Conservation (phyloP, 2,329 filamentous ascomycete genomes). For the Alternaria arborescens region DNA sequence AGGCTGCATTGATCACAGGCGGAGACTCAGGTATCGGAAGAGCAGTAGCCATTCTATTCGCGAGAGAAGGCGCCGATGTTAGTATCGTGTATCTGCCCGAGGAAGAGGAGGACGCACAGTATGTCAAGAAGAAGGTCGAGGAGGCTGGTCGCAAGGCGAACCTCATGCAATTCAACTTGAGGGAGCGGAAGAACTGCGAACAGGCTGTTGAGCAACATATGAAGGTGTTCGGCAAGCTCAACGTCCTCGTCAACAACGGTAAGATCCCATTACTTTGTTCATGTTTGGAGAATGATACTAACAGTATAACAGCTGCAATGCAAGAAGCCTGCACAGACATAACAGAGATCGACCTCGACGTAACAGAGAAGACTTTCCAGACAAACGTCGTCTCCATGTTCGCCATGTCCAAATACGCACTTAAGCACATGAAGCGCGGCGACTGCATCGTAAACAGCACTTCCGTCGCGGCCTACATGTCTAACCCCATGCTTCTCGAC, state of each 20-base stretch:
- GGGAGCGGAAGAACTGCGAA: constrained; percentile 70
- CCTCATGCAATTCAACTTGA: constrained; percentile 62
- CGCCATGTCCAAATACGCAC: constrained; percentile 76
- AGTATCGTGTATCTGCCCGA: constrained; percentile 76
- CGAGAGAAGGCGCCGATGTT: constrained; percentile 77
- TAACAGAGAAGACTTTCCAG: constrained; percentile 67
- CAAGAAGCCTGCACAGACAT: constrained; percentile 64
- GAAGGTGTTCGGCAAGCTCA: constrained; percentile 69
- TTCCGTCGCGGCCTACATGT: constrained; percentile 80
- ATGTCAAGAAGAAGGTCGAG: constrained; percentile 74
- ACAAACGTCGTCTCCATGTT: constrained; percentile 83
- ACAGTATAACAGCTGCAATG: constrained; percentile 55
- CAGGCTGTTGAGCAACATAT: constrained; percentile 71
- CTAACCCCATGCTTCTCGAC: constrained; percentile 77
- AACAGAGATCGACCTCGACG: constrained; percentile 62
- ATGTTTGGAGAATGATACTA: neutral
- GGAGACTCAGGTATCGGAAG: constrained; percentile 81
- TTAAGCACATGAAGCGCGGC: constrained; percentile 75
- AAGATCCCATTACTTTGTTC: neutral
- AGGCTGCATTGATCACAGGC: constrained; percentile 71
- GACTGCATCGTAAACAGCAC: constrained; percentile 81
- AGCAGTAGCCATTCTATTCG: constrained; percentile 76
- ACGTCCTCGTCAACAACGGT: constrained; percentile 60
- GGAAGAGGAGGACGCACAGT: constrained; percentile 76
- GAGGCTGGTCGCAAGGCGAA: constrained; percentile 66